Percentiles rank a stretch among this genome's conserved stretches.
phyloP scores from a whole-genome alignment of 768 basidiomycete genomes.

The Dendrothele bispora region DNA sequence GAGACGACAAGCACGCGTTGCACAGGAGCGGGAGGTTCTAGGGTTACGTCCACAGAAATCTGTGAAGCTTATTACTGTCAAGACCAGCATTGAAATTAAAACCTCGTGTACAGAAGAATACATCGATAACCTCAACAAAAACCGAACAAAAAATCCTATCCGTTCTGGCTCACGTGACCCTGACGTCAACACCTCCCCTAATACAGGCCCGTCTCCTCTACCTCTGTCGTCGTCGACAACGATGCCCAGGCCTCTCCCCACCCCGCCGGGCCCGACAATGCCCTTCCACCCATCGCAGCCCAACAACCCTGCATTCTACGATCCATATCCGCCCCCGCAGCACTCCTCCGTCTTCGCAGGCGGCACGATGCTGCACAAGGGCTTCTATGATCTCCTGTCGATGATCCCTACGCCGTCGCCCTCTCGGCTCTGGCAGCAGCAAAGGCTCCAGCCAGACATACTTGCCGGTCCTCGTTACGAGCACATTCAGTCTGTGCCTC shows the following conservation, averaged over 20 bases:
- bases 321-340: conserved; percentile 42
- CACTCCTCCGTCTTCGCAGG: conserved; percentile 53
- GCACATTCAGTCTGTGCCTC: conserved; percentile 36
- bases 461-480: conserved; percentile 73
- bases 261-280: conserved; percentile 22
- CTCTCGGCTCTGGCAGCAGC: conserved; percentile 63
- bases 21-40: conserved; percentile 5
- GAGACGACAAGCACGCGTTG: conserved; percentile 37
- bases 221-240: conserved; percentile 12
- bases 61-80: no score
- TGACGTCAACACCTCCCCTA: no score
- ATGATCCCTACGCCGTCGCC: conserved; percentile 75
- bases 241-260: conserved; percentile 30
- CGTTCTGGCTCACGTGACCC: no score
- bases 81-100: conserved; percentile 5
- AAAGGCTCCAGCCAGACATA: conserved; percentile 38
- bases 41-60: conserved; percentile 3
- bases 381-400: conserved; percentile 85
- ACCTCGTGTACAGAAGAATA: conserved; percentile 7
- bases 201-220: no score
- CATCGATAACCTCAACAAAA: conserved; percentile 8
- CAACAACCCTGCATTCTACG: conserved; percentile 36
- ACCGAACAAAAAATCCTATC: no score
- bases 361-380: conserved; percentile 80
- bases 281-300: conserved; percentile 12